Conservation (phyloP, 1,284 basidiomycete genomes). For the Apiotrichum laibachii region DNA sequence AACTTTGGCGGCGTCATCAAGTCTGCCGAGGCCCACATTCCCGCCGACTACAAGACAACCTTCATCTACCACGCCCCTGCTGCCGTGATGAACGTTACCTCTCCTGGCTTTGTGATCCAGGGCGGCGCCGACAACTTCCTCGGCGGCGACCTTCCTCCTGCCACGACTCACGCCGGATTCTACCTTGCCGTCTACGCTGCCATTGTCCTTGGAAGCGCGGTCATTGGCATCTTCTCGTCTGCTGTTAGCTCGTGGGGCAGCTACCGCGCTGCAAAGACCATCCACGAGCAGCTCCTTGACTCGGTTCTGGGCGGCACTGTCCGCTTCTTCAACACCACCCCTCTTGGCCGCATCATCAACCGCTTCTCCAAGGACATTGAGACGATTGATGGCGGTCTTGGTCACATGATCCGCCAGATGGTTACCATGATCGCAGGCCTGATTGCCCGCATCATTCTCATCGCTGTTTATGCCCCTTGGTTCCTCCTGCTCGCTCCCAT, state of each 20-base stretch:
- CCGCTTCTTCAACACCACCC: constrained; percentile 50
- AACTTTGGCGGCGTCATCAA: constrained; percentile 3
- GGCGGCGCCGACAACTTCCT: not conserved
- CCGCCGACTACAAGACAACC: constrained; percentile 29
- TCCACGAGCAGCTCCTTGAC: constrained; percentile 45
- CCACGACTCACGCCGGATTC: constrained; percentile 47
- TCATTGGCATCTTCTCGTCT: constrained; percentile 41
- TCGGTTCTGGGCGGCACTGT: constrained; percentile 41
- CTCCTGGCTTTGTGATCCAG: constrained; percentile 9
- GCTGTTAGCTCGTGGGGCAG: constrained; percentile 50
- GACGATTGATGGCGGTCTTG: constrained; percentile 70
- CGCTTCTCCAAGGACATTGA: constrained; percentile 78
- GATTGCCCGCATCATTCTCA: constrained; percentile 59
- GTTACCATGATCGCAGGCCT: constrained; percentile 71
- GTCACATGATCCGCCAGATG: constrained; percentile 66
- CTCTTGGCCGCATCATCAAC: constrained; percentile 65
- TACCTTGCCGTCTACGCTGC: constrained; percentile 51
- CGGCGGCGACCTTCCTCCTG: constrained; percentile 39
- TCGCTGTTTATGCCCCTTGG: constrained; percentile 67
- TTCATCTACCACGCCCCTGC: constrained; percentile 25
- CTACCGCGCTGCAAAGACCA: constrained; percentile 56
- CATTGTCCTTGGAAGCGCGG: constrained; percentile 36
- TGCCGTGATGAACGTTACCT: not conserved
- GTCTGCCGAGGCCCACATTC: constrained; percentile 10
- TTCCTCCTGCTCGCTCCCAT: constrained; percentile 69